Evolutionary conservation across 805 yeast species (phyloP).

Genomic region (Pichia thaimueangensis): DNA sequence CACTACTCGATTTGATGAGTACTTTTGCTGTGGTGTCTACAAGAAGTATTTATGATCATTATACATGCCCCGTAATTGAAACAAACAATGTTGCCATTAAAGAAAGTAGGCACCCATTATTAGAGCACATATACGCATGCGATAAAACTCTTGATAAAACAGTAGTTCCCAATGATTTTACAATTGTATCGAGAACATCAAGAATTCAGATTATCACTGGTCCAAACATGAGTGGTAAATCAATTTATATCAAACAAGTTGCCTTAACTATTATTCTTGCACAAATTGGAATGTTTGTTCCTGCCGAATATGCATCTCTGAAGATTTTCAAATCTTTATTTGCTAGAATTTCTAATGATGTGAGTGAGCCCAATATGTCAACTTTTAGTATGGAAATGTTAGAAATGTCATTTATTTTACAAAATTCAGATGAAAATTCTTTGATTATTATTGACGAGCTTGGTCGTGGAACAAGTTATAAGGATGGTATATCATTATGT

Average conservation of each 20-base stretch:
- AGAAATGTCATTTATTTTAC: constrained; percentile 40
- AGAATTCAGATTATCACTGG: constrained; percentile 48
- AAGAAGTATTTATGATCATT: constrained; percentile 13
- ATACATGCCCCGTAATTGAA: constrained; percentile 34
- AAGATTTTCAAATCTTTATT: constrained; percentile 35
- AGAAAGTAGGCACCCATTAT: constrained; percentile 37
- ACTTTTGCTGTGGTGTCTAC: constrained; percentile 25
- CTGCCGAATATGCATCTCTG: constrained; percentile 38
- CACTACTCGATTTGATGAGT: constrained; percentile 35
- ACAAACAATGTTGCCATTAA: constrained; percentile 25
- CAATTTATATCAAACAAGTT: constrained; percentile 48
- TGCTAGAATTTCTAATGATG: constrained; percentile 35
- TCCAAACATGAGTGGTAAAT: constrained; percentile 60
- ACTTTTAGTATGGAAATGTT: constrained; percentile 43
- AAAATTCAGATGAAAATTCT: constrained; percentile 22
- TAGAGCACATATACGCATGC: constrained; percentile 21
- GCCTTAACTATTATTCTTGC: constrained; percentile 45
- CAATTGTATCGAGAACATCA: constrained; percentile 30
- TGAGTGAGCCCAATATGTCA: constrained; percentile 31
- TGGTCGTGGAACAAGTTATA: constrained; percentile 46
- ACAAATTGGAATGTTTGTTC: constrained; percentile 50
- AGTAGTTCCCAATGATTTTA: constrained; percentile 30
- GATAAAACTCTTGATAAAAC: constrained; percentile 20
- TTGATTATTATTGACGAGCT: constrained; percentile 48
- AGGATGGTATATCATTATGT: constrained; percentile 50